These are phyloP conservation scores for Skeletonema marinoi DNA, from an alignment of 108 stramenopile genomes.

Conservation along the genomic window DNA sequence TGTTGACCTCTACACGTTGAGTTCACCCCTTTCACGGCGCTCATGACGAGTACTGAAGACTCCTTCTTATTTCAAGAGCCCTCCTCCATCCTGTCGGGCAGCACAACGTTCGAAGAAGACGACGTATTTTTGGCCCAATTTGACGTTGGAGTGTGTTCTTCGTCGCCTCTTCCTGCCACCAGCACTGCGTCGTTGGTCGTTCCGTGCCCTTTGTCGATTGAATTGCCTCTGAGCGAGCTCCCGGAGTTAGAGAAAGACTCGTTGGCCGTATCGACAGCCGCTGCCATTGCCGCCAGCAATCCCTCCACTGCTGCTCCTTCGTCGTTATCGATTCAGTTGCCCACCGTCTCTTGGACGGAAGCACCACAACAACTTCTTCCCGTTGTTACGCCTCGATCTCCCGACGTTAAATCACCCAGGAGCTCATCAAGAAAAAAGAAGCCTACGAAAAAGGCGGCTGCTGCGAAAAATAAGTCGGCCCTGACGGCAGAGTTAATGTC, in stretches of 20 bases:
- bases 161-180: neutral
- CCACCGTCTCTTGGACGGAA: neutral
- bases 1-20: neutral
- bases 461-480: neutral
- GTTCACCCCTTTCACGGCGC: neutral
- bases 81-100: neutral
- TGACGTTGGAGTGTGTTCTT: neutral
- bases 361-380: neutral
- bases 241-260: neutral
- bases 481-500: neutral
- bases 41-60: conserved; percentile 2
- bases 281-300: neutral
- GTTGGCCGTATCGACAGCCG: neutral
- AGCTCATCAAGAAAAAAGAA: neutral
- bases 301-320: neutral
- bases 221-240: neutral
- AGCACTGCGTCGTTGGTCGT: neutral
- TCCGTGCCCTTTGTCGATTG: neutral
- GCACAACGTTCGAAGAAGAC: neutral
- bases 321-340: neutral
- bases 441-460: neutral
- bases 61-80: neutral
- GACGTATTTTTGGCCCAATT: neutral
- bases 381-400: neutral
- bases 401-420: neutral